phyloP scores from a whole-genome alignment of 805 yeast species.

The Torulaspora gathmanii region DNA sequence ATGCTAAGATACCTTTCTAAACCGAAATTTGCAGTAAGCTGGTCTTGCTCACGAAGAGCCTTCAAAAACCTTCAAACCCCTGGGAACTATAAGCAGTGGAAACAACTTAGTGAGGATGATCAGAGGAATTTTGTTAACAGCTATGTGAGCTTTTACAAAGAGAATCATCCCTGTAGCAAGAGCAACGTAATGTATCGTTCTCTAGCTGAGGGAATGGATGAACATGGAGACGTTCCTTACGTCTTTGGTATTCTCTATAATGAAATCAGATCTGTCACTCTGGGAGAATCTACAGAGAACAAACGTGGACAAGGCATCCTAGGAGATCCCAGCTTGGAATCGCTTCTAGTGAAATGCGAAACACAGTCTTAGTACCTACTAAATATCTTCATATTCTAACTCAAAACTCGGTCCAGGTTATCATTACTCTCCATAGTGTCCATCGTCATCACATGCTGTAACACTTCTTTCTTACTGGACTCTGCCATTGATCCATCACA shows the following conservation, averaged over 20 bases:
- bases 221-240: conserved; percentile 36
- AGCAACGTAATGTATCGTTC: conserved; percentile 36
- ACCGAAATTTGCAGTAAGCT: not conserved
- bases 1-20: not conserved
- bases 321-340: conserved; percentile 24
- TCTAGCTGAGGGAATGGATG: conserved; percentile 38
- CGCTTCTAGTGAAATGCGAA: conserved; percentile 14
- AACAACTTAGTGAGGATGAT: conserved; percentile 23
- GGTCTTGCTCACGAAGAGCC: not conserved
- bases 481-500: conserved; percentile 83
- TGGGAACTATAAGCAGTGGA: conserved; percentile 32
- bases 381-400: conserved; percentile 22
- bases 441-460: conserved; percentile 73
- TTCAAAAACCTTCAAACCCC: not conserved
- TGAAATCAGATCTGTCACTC: conserved; percentile 29
- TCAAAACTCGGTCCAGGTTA: conserved; percentile 44
- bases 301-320: conserved; percentile 20
- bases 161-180: conserved; percentile 35
- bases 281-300: conserved; percentile 21
- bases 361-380: not conserved
- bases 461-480: conserved; percentile 71
- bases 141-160: conserved; percentile 32
- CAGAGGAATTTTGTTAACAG: conserved; percentile 30
- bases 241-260: conserved; percentile 39
- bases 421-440: conserved; percentile 83